Evolutionary conservation across 148 eudicot species (phyloP), one percentile per base, ranked within the genome.

Genomic region (Beta vulgaris): DNA sequence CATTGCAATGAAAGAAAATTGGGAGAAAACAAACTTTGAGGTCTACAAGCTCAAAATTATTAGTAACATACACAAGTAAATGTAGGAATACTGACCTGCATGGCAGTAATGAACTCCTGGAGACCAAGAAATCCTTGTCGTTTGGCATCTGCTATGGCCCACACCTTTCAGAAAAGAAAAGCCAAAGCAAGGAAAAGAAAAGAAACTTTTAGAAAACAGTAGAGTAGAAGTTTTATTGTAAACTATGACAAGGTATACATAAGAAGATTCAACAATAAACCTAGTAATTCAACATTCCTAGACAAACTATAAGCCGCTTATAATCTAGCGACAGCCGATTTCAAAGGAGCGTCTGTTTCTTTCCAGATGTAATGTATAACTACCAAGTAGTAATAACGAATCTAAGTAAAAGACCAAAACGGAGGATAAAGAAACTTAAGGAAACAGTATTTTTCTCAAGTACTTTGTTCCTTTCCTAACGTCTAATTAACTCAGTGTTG

Each of bases 101-200:
- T 90, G 68, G 98, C 98, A 60, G 89, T 82, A 74, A 89, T 76
- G 74, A 92, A 92, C 80, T 92, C 93, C 66, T 83, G 84, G 12
- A 90, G 73, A n/a, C 89, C 91, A 40, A 92, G 77, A 84, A 78
- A 88, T 15, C 98, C 98, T 81, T 90, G 91, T 64, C 96, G 78
- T 68, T 85, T 90, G 44, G 91, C 79, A 83, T 92, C 98, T 46
- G 96, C 93, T 78, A 88, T 51, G 44, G 91, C 98, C 98, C 98
- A 92, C 65, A 90, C 91, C 97, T 91, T 69, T 44, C 69, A 36
- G 25, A 48, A 25, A 28, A 73, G 57, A n/a, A 43, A 73, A 28
- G 18, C 3, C 59, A 21, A 43, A 34, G 58, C 31, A 58, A 53
- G 54, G 49, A n/a, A 18, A 35, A 9, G 25, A 59, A 43, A 43